Evolutionary conservation across 2,329 filamentous ascomycete species (phyloP).

Genomic region (Penicillium corylophilum): DNA sequence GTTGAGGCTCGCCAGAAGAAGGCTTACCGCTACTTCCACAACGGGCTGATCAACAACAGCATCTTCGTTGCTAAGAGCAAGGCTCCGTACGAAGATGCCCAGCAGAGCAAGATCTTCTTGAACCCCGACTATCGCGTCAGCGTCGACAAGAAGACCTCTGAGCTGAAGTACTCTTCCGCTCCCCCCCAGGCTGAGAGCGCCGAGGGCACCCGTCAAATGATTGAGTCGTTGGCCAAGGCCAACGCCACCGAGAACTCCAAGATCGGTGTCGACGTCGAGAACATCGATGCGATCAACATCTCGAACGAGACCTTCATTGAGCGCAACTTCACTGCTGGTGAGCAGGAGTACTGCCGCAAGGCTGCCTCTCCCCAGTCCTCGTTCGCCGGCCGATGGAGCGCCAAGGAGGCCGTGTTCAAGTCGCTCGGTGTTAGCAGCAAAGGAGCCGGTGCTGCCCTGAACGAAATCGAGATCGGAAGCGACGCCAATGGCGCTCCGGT

Average conservation of each 20-base stretch:
- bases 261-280: constrained; percentile 92
- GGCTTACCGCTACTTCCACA: constrained; percentile 98
- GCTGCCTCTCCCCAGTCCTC: constrained; percentile 79
- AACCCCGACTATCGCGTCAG: constrained; percentile 88
- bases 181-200: constrained; percentile 63
- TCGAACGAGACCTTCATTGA: constrained; percentile 91
- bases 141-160: constrained; percentile 80
- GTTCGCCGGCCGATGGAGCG: constrained; percentile 93
- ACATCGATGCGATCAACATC: constrained; percentile 82
- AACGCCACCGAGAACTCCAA: constrained; percentile 65
- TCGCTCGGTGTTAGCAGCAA: constrained; percentile 81
- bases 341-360: constrained; percentile 83
- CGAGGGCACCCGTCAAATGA: constrained; percentile 69
- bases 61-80: constrained; percentile 95
- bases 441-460: constrained; percentile 84
- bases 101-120: constrained; percentile 83
- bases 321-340: constrained; percentile 85
- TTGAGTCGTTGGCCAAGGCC: constrained; percentile 73
- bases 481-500: constrained; percentile 78
- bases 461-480: constrained; percentile 88
- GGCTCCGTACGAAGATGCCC: constrained; percentile 83
- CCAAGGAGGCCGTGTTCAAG: constrained; percentile 99
- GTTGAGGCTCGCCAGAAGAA: constrained; percentile 95
- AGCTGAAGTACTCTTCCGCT: constrained; percentile 69
- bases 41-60: constrained; percentile 95